Base-by-base conservation (phyloP, 768 basidiomycete genomes). In the Suillus ampliporus region DNA sequence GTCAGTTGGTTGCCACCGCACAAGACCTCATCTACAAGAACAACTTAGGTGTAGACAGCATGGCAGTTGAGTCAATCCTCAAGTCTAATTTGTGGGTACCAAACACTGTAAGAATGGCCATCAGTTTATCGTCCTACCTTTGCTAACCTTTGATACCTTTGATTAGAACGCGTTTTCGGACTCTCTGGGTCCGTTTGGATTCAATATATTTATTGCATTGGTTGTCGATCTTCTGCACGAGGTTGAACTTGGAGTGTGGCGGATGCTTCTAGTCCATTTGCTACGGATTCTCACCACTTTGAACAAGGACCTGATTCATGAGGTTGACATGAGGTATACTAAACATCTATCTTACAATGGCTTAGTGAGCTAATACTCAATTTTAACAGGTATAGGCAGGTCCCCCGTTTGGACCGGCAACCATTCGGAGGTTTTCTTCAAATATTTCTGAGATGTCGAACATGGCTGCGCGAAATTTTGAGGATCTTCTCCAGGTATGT, bases 221-320 rank as follows among this genome's bases (percentile, higher is more conserved):
- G 74, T 74, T 0, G 70, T 76, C 14, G 78, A 81, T 61, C 61
- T 78, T 5, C 67, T 81, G 69, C 80, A 81, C 63, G 78, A 80
- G 58, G 62, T 77, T 62, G 77, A 79, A 51, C 64, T 21, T 1
- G 78, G 80, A 0, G 71, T 77, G 4, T 80, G 78, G 77, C 79
- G 14, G 5, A 64, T 77, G 53, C 60, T 77, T 0, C 73, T 73
- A 0, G 70, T 76, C 19, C 78, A 81, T 62, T 59, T 78, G 5
- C 67, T 81, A 69, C 7, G 34, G 10, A 35, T 35, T 35, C 34
- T 35, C 79, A 81, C 64, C 78, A 80, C 60, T 61, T 77, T 61
- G 77, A 79, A 53, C 63, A 78, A 1, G 78, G 79, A 0, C 71
- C 76, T 4, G 76, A 13, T 61, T 54, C 13, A 31, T 66, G 15